phyloP scores from a whole-genome alignment of 192 early-diverging fungal species.

The Backusella australiensis region DNA sequence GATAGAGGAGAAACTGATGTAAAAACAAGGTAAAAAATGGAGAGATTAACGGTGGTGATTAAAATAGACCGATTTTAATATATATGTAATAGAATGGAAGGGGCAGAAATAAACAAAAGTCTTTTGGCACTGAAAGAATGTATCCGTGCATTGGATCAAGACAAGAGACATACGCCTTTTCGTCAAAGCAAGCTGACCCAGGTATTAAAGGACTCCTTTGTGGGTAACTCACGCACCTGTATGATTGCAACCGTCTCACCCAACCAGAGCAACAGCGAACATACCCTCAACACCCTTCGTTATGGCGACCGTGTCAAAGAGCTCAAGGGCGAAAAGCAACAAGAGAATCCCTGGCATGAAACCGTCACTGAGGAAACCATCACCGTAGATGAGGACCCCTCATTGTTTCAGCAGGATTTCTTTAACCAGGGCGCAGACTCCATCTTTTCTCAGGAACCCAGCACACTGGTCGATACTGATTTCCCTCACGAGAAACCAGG shows the following conservation, averaged over 20 bases:
- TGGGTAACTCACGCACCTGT: constrained; percentile 96
- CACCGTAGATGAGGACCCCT: neutral
- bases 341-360: neutral
- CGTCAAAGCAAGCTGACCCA: constrained; percentile 97
- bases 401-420: neutral
- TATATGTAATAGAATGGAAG: constrained; percentile 79
- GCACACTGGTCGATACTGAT: neutral
- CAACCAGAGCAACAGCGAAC: constrained; percentile 92
- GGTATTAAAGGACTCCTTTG: constrained; percentile 96
- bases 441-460: constrained; percentile 1
- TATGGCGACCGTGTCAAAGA: constrained; percentile 82
- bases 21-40: constrained; percentile 71
- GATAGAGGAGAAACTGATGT: constrained; percentile 93
- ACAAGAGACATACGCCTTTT: constrained; percentile 96
- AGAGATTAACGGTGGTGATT: neutral
- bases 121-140: constrained; percentile 97
- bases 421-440: neutral
- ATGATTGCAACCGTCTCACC: constrained; percentile 99
- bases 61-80: neutral
- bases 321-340: constrained; percentile 42
- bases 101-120: constrained; percentile 99
- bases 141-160: constrained; percentile 94
- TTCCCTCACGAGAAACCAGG: neutral
- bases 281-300: constrained; percentile 94
- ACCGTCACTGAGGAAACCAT: neutral